Percentiles rank a stretch among this genome's conserved stretches.
Conservation (phyloP, 1,284 basidiomycete species). For the Lentinus polychrous region DNA sequence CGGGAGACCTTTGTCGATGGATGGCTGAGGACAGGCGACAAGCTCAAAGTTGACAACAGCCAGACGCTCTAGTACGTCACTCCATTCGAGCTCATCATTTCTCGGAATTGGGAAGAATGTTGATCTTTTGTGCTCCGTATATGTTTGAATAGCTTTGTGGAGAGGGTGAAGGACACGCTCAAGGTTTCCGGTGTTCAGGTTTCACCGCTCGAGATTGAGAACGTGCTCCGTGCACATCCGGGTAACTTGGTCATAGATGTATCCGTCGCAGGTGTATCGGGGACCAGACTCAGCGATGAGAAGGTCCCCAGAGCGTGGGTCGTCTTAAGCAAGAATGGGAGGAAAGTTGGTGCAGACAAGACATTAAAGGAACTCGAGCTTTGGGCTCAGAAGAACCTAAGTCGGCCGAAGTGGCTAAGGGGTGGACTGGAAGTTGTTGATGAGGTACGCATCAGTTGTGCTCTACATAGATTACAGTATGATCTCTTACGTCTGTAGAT, state of each 20-base stretch:
- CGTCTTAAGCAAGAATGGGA: constrained; percentile 49
- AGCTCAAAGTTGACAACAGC: constrained; percentile 48
- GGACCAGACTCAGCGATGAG: constrained; percentile 57
- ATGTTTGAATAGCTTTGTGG: constrained; percentile 38
- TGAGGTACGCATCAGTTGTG: constrained; percentile 22
- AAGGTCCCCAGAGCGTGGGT: constrained; percentile 68
- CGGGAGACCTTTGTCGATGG: constrained; percentile 54
- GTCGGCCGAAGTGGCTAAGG: constrained; percentile 63
- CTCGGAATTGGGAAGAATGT: background rate
- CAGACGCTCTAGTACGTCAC: constrained; percentile 54
- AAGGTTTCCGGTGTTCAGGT: constrained; percentile 71
- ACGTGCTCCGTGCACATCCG: constrained; percentile 50
- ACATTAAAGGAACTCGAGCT: constrained; percentile 40
- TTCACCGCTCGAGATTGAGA: constrained; percentile 67
- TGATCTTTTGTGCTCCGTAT: background rate
- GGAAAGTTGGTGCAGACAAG: constrained; percentile 34
- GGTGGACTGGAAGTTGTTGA: constrained; percentile 58
- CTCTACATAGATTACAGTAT: background rate
- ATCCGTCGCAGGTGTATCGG: constrained; percentile 61
- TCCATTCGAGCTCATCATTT: background rate
- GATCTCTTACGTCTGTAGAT: constrained; percentile 31
- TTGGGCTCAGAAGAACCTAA: constrained; percentile 55
- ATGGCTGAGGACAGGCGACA: constrained; percentile 69
- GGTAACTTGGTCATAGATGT: constrained; percentile 49
- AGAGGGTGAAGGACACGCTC: constrained; percentile 61